Conservation (phyloP, 192 early-diverging fungal genomes). For the Physocladia obscura region DNA sequence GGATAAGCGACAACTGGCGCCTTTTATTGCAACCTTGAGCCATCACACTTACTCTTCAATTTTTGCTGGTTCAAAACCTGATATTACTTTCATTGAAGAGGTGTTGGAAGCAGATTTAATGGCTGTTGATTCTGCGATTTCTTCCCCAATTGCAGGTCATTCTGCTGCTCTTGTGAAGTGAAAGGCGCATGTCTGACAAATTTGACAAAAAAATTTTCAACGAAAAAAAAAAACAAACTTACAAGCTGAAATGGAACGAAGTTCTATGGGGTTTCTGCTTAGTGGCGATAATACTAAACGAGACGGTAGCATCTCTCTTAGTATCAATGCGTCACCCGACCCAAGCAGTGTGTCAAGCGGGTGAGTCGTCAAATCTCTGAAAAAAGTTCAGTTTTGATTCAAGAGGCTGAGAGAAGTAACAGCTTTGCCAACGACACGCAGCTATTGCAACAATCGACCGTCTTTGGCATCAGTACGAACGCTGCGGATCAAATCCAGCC, state of each 20-base stretch:
- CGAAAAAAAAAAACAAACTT: conserved; percentile 30
- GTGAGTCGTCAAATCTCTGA: too few species aligned
- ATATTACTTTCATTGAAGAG: conserved; percentile 73
- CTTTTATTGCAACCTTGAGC: conserved; percentile 75
- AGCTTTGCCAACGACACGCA: too few species aligned
- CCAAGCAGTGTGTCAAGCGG: too few species aligned
- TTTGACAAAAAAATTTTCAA: not conserved
- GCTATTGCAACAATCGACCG: too few species aligned
- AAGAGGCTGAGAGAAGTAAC: too few species aligned
- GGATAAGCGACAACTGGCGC: conserved; percentile 71
- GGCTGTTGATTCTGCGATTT: not conserved
- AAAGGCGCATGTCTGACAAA: not conserved
- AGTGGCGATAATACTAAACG: too few species aligned
- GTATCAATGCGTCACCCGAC: too few species aligned
- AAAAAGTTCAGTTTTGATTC: too few species aligned
- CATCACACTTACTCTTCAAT: conserved; percentile 75
- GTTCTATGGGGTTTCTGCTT: conserved; percentile 84
- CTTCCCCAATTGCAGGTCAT: not conserved
- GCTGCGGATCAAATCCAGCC: too few species aligned
- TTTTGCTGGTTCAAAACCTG: conserved; percentile 69
- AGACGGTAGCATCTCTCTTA: too few species aligned
- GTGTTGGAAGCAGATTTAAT: conserved; percentile 55
- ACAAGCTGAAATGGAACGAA: conserved; percentile 90
- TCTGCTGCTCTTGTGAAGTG: not conserved
- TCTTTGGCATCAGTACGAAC: too few species aligned